Evolutionary conservation across 192 early-diverging fungal species (phyloP), one percentile per base, ranked within the genome.

Genomic region (Oehlia diaphana): DNA sequence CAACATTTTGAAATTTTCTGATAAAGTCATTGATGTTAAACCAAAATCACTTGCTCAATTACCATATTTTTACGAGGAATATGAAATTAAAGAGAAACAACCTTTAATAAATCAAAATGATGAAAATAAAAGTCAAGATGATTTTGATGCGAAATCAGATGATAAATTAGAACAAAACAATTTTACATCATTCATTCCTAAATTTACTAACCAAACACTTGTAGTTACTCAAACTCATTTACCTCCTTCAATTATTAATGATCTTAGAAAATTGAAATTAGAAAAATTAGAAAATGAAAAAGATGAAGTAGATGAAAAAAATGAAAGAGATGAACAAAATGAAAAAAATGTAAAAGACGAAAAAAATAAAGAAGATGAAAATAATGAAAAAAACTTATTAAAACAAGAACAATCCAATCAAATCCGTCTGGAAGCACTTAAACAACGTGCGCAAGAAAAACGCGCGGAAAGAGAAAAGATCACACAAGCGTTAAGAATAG

Each of bases 381-480:
- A 31, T 2, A 31, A 31, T 31, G 31, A 31, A 31, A 31, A n/a
- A 21, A 70, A 70, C 28, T 44, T 33, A 71, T 71, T 21, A 14
- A 35, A 71, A 71, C 23, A 76, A 69, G 76, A 78, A 64, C 23
- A 74, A 58, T 70, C 75, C 8, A 84, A 81, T 75, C 69, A 72
- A 76, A 79, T 78, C 37, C 44, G 83, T 49, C 47, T 74, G 47
- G 33, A 76, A 62, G 81, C 77, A 10, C 70, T 83, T n/a, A 63
- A 75, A 49, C 35, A 65, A 62, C 76, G 77, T 53, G 77, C 64
- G 9, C 23, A 75, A 39, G 72, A 83, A 67, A 61, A 79, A 35
- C 61, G 78, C 3, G 47, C 44, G 39, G 74, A 76, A 53, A 83
- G 74, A 35, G 80, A 78, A 70, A 68, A 63, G 69, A 69, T 81